Base-by-base conservation (phyloP, 2,329 filamentous ascomycete genomes). In the Aspergillus sp. region DNA sequence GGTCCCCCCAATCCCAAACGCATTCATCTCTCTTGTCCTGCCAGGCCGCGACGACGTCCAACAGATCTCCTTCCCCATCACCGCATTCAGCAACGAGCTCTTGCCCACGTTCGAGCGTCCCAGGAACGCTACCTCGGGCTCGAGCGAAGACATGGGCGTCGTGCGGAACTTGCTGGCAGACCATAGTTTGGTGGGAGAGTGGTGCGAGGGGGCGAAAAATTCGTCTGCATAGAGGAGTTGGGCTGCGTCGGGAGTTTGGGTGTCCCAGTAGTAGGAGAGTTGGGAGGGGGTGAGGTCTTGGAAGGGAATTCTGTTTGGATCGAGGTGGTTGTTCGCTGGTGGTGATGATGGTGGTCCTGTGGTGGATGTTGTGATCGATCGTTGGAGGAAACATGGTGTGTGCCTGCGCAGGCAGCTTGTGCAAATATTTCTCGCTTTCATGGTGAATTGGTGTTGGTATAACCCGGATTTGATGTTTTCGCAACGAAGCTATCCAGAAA, bases 81-180 rank as follows among this genome's bases (percentile, higher is more conserved):
- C 66, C 2, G 79, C 78, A 59, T 88, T 88, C 28, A 87, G 69
- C 4, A 87, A 60, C 2, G 75, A 79, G 45, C 76, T 81, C 66
- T 88, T 87, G 45, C 83, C 83, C 4, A 85, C 83, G 57, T 88
- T 88, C 35, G 78, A 82, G 41, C 83, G 76, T 12, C 83, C 83
- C 3, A 87, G 71, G 58, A 88, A 85, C 36, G 77, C 79, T 9
- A 84, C 74, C 68, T 85, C 80, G 1, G 80, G 79, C 29, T 76
- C 67, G 1, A 71, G 59, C 1, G 72, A 74, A 6, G 73, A 72
- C 46, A 71, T 67, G 5, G 79, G 76, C 48, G 83, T 77, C 3
- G 70, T 68, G 53, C 77, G 78, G 65, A 86, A 86, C 48, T 77
- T 73, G 10, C 73, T 70, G 5, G 77, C 73, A 3, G 77, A 79